Evolutionary conservation across 305 asterid genomes (phyloP), one percentile per base, ranked within the genome.

Genomic region (Plantago rigida): DNA sequence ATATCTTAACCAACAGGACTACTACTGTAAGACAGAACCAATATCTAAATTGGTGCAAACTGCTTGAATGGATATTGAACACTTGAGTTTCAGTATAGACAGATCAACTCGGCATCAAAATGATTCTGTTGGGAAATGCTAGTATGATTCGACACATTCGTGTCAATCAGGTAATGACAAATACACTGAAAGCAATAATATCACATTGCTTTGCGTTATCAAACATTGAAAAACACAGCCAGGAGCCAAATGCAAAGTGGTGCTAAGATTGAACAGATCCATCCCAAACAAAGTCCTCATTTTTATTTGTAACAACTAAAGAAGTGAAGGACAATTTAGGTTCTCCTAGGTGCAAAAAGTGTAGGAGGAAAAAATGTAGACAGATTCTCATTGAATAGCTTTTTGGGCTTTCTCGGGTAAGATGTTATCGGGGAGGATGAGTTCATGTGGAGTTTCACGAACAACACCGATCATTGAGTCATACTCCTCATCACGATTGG

Each of bases 401-500:
- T 81, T 81, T 31, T 73, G 78, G 69, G 78, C 39, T 75, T 82
- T 82, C 1, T 62, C 72, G 0, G 87, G 88, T 22, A 82, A 72
- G 65, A 82, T 79, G 77, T 71, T 75, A 22, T 82, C 83, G 1
- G 87, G 87, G 36, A 79, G 87, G 63, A 82, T 55, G 17, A 82
- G 85, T 59, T 82, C 87, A 0, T 81, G 83, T 36, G 85, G 87
- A 42, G 80, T 82, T 71, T 82, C 85, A 13, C 87, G 82, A 13
- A 82, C 77, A 1, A 82, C 66, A n/a, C 87, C 87, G 9, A 82
- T 71, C 89, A 82, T 82, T 0, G 86, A 80, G 59, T 82, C 89
- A 31, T 79, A 80, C 56, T 80, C 89, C 69, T 82, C 85, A 56
- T 80, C 86, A 3, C 84, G 73, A 0, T 70, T 75, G 24, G 83